Evolutionary conservation across 2,329 filamentous ascomycete genomes (phyloP), one percentile per base, ranked within the genome.

Genomic region (Ciborinia camelliae): DNA sequence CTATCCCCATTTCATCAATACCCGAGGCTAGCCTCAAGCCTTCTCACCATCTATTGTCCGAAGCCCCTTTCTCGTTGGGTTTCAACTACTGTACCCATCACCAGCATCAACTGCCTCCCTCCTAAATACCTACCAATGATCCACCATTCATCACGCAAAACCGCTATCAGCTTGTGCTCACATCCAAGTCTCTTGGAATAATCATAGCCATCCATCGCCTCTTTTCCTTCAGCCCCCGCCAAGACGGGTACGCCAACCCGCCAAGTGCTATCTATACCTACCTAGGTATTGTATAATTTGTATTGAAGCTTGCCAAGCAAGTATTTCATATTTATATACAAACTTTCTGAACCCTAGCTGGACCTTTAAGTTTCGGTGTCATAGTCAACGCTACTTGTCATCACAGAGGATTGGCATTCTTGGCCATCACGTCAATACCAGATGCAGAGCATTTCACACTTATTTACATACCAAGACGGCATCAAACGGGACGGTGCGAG

Each of bases 351-450:
- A 15, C 26, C 43, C 43, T n/a, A 45, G 20, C n/a, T 23, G 20
- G 6, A 45, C 20, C 39, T 39, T 9, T 18, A 23, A 30, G 12
- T n/a, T 47, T 45, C 20, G n/a, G 14, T 20, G 41, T 48, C 41
- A 47, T 2, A 59, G 55, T 30, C 39, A 15, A 30, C 39, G 55
- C 30, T 35, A 45, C 48, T 62, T 62, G 37, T 35, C 59, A 62
- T 62, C 26, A 41, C 14, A 43, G 60, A 45, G 50, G 35, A 45
- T 63, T 63, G 39, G 39, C 51, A 63, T 57, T 23, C 61, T 63
- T 63, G 61, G 51, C 61, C 30, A 45, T 12, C 28, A 23, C 20
- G 47, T 10, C 2, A 28, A 45, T 7, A 30, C 35, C 10, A 23
- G 30, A 28, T 58, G 20, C 39, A 58, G 41, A 45, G 18, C 39